Evolutionary conservation across 495 filamentous ascomycete species (phyloP).

Genomic region (Lophiostoma macrostomum): DNA sequence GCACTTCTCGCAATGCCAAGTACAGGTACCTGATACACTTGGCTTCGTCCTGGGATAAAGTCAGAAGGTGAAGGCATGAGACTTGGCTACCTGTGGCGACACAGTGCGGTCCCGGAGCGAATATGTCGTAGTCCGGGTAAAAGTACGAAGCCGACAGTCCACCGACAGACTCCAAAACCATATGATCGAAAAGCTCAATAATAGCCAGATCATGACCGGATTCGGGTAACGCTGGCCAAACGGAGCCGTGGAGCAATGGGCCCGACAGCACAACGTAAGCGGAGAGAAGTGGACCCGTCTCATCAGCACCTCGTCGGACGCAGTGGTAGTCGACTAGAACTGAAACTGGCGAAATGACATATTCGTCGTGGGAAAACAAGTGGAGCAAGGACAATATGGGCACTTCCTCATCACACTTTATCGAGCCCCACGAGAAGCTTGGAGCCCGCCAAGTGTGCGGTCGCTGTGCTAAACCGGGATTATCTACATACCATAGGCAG

Average conservation of each 20-base stretch:
- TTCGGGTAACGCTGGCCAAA: too few species aligned
- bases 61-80: too few species aligned
- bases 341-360: not conserved
- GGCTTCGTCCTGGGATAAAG: too few species aligned
- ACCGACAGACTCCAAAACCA: too few species aligned
- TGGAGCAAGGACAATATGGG: not conserved
- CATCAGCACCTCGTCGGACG: not conserved
- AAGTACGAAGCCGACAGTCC: too few species aligned
- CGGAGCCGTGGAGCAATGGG: not conserved
- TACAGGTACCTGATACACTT: too few species aligned
- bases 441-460: conserved; percentile 6
- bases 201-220: too few species aligned
- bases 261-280: not conserved
- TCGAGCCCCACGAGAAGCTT: conserved; percentile 26
- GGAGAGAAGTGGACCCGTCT: not conserved
- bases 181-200: too few species aligned
- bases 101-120: too few species aligned
- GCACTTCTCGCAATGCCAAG: too few species aligned
- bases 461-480: not conserved
- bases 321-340: not conserved
- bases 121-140: too few species aligned
- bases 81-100: too few species aligned
- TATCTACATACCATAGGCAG: not conserved
- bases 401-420: not conserved
- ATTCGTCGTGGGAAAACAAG: not conserved